Evolutionary conservation across 2,329 filamentous ascomycete genomes (phyloP), one percentile per base, ranked within the genome.

Genomic region (Thermoascus crustaceus): DNA sequence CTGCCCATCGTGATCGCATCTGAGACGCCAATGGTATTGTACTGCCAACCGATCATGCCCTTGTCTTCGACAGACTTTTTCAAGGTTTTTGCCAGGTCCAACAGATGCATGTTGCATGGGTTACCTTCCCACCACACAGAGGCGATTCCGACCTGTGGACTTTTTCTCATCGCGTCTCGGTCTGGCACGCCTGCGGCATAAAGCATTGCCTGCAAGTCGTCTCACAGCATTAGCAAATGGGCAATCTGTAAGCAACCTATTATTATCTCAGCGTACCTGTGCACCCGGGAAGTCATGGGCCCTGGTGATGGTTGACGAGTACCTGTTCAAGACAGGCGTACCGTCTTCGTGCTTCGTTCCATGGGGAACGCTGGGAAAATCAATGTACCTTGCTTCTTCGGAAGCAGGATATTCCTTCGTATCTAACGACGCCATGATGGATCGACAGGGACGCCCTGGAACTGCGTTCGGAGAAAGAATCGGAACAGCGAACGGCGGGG

Each of bases 91-190:
- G 83, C 89, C 43, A 96, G 74, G 46, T 94, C 86, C 40, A 93
- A 73, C 45, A 96, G 79, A 81, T 67, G 52, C 56, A 67, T 63
- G 35, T 94, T 94, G 77, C 88, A 95, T 23, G 89, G 85, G 57
- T 95, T 95, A 18, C 89, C 89, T 63, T 95, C 87, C 88, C 88
- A 96, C 88, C 88, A 95, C 4, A 95, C 85, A 4, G 83, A 87
- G 5, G 87, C 82, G 54, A 95, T 78, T 39, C 89, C 89, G 17
- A 96, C 84, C 45, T 96, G 89, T 8, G 89, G 85, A 35, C 83
- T 82, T 38, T 75, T 89, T 64, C 89, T 88, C 85, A 96, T 94
- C 53, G 80, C 78, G 37, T 91, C 71, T 50, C 78, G 73, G 54
- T 86, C 76, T 1, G 87, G 85, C 21, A 96, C 83, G 16, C 89